Base-by-base conservation (phyloP, 2,329 filamentous ascomycete genomes). In the Penicillium sp. region DNA sequence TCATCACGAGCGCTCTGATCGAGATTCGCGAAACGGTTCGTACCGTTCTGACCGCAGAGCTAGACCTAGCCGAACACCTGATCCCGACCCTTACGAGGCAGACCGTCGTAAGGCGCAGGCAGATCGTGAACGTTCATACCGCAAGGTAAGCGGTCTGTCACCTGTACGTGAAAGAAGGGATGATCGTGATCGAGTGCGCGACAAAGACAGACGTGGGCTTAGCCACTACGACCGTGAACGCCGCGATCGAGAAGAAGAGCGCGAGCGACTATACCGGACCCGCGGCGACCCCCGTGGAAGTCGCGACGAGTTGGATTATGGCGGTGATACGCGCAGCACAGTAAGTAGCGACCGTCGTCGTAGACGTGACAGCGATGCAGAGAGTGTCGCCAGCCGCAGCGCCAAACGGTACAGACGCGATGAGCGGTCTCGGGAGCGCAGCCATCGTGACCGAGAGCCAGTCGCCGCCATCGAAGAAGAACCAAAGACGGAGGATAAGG, bases 71-170 rank as follows among this genome's bases (percentile, higher is more conserved):
- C 90, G 91, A 66, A 92, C 88, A 65, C 92, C 91, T n/a, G 94
- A 97, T 73, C 84, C 85, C 58, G 92, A 99, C 75, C 85, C 90
- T 20, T 99, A 99, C 73, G 94, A 97, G 74, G 94, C 92, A 59
- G 94, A 99, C 70, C 86, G 94, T 63, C 88, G 91, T 66, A 94
- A 93, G 72, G 93, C 93, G 45, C 92, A 94, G 68, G 91, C 92
- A 57, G 92, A 96, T 69, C 88, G 95, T 48, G 95, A 97, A 76
- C 88, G 92, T 63, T 92, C 95, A 65, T 95, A 96, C 75, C 87
- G 90, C 71, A 95, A 94, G 76, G 85, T 85, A 75, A 89, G 87
- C 62, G 77, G 83, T 65, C 68, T 83, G 62, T 78, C 82, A 64
- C 81, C 81, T 18, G 60, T 68, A n/a, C 70, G 68, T 20, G 73